A percentile compares a stretch with the other conserved stretches of the same genome.
These are phyloP conservation scores for Fusarium piperis DNA, from an alignment of 2,329 filamentous ascomycete species.

Conservation along the genomic window DNA sequence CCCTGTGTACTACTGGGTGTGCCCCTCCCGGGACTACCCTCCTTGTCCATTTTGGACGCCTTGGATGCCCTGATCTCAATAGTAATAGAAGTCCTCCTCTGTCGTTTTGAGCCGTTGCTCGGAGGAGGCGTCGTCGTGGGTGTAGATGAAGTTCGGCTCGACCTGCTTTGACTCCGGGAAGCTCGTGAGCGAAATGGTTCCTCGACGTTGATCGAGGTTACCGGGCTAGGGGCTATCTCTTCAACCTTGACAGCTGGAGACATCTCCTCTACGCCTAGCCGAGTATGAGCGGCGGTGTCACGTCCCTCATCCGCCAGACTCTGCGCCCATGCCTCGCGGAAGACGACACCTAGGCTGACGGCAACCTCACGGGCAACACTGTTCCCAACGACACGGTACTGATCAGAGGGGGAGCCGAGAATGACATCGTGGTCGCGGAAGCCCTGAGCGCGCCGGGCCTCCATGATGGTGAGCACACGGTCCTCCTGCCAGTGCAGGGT, in stretches of 20 bases:
- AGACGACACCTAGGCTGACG: constrained; percentile 69
- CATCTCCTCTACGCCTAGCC: constrained; percentile 22
- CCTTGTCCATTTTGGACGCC: background rate
- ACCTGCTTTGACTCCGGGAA: constrained; percentile 8
- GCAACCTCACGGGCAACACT: constrained; percentile 77
- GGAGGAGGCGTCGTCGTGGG: background rate
- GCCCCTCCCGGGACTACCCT: background rate
- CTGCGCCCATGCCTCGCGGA: constrained; percentile 64
- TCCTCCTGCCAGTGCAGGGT: constrained; percentile 73
- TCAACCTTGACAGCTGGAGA: constrained; percentile 9
- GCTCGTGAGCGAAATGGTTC: background rate
- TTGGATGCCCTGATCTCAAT: constrained; percentile 27
- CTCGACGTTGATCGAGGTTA: constrained; percentile 1
- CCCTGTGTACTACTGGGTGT: background rate
- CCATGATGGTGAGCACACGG: constrained; percentile 70
- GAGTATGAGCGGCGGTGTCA: background rate
- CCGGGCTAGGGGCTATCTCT: constrained; percentile 2
- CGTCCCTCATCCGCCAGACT: constrained; percentile 36
- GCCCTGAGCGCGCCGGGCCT: constrained; percentile 75
- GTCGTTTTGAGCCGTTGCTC: constrained; percentile 8
- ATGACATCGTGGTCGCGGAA: constrained; percentile 77
- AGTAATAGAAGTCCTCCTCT: background rate
- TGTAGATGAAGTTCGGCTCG: background rate
- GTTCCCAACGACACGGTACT: constrained; percentile 78
- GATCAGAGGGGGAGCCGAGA: constrained; percentile 63